These are phyloP conservation scores for Penium margaritaceum DNA, from an alignment of 139 green algal species.

Conservation along the genomic window DNA sequence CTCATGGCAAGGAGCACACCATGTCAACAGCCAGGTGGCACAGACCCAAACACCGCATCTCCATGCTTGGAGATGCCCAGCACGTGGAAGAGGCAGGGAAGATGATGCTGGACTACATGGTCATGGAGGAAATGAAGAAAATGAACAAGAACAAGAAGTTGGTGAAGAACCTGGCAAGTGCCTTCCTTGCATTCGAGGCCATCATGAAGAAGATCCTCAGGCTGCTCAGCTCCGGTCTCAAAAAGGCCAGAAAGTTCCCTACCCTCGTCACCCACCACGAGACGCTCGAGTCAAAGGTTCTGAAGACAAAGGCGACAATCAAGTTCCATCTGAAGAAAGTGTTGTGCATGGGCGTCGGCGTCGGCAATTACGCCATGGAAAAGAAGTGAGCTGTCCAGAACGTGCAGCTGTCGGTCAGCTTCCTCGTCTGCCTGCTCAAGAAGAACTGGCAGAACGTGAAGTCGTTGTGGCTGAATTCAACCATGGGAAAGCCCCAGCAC, in stretches of 20 bases:
- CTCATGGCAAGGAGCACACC: too few relatives aligned
- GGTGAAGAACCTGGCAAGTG: slow-evolving; percentile 97
- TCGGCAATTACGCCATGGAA: slow-evolving; percentile 83
- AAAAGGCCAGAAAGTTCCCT: slow-evolving; percentile 99
- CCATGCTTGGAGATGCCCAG: slow-evolving; percentile 95
- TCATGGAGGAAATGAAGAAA: slow-evolving; percentile 96
- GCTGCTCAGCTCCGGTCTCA: slow-evolving; percentile 91
- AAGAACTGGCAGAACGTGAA: slow-evolving; percentile 99
- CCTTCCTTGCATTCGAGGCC: slow-evolving; percentile 91
- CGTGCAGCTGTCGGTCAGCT: slow-evolving; percentile 86
- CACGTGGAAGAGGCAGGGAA: slow-evolving; percentile 64
- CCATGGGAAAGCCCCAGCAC: slow-evolving; percentile 87
- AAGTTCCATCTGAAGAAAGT: slow-evolving; percentile 99
- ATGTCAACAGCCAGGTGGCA: too few relatives aligned
- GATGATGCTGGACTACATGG: slow-evolving; percentile 79
- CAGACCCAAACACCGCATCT: slow-evolving; percentile 83
- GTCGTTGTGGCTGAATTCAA: slow-evolving; percentile 90
- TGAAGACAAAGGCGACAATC: slow-evolving; percentile 81
- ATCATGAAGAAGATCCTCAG: slow-evolving; percentile 98
- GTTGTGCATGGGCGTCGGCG: slow-evolving; percentile 92
- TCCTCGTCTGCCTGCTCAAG: slow-evolving; percentile 97
- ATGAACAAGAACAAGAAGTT: slow-evolving; percentile 99
- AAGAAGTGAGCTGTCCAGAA: slow-evolving; percentile 76
- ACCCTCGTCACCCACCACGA: slow-evolving; percentile 73
- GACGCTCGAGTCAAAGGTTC: slow-evolving; percentile 76